Evolutionary conservation across 192 early-diverging fungal species (phyloP).

Genomic region (Bifiguratus adelaidae): DNA sequence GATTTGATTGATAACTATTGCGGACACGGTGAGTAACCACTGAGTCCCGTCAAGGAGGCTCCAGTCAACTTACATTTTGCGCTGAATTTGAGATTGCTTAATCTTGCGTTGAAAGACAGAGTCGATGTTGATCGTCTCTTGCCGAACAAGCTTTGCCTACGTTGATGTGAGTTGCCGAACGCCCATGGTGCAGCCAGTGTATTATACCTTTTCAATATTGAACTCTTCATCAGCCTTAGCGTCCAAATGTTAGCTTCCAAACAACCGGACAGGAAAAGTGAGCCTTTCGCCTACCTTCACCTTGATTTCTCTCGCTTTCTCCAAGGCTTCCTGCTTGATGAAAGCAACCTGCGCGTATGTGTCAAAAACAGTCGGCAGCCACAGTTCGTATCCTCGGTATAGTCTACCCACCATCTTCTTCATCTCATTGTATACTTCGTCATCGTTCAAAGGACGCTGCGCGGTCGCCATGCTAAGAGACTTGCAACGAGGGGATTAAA

Average conservation of each 20-base stretch:
- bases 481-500: no score
- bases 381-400: neutral
- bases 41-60: neutral
- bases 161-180: neutral
- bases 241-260: neutral
- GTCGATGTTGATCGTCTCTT: slow-evolving; percentile 95
- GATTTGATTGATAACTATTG: slow-evolving; percentile 79
- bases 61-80: slow-evolving; percentile 63
- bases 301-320: slow-evolving; percentile 98
- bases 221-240: slow-evolving; percentile 95
- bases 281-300: slow-evolving; percentile 58
- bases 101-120: slow-evolving; percentile 92
- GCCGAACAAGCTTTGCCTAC: slow-evolving; percentile 92
- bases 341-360: slow-evolving; percentile 65
- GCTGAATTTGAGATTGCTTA: slow-evolving; percentile 95
- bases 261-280: neutral
- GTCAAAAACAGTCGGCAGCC: neutral
- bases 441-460: slow-evolving; percentile 85
- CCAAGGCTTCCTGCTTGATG: slow-evolving; percentile 97
- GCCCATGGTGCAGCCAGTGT: neutral
- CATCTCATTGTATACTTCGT: slow-evolving; percentile 95
- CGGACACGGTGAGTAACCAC: neutral
- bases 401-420: slow-evolving; percentile 82
- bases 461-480: no score
- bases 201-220: slow-evolving; percentile 91